Evolutionary conservation across 2,329 filamentous ascomycete species (phyloP), one percentile per base, ranked within the genome.

Genomic region (Penicillium sp.): DNA sequence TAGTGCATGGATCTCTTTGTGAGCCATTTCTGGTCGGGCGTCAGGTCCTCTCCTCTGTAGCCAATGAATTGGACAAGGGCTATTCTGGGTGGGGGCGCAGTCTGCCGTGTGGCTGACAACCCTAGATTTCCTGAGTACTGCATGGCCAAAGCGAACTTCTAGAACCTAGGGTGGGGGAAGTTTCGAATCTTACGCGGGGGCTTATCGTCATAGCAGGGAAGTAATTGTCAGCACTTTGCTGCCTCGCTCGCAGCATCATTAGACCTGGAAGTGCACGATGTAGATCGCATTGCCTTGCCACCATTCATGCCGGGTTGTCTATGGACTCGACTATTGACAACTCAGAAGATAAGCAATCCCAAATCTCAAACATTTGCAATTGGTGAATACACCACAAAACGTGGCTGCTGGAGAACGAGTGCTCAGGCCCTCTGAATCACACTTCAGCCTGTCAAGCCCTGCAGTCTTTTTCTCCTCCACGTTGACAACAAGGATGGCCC

Each of bases 401-500:
- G 15, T 35, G 33, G 33, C 26, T 45, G 3, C 22, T n/a, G 9
- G 23, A 20, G 20, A 18, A 22, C 9, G 14, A n/a, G 23, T 22
- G n/a, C 33, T 27, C 22, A 26, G 42, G 44, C 60, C 29, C 42
- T 51, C 37, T 20, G 37, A 56, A 26, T 49, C 58, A 51, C 9
- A 46, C 9, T 41, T 46, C 18, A 44, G 27, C 23, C 47, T 51
- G 35, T 37, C 37, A 41, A 53, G 18, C 52, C 52, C 14, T 57
- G 55, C 37, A 55, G 12, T 9, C 20, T 20, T 41, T 44, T 35
- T 5, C 11, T 31, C 14, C 51, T 53, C 25, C 44, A 33, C 11
- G 8, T 58, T 57, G 26, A 54, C 57, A 54, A 37, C 54, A 55
- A 56, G 55, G 55, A 48, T 59, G 12, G 6, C 37, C 23, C 23